These are phyloP conservation scores for Trichoderma arundinaceum DNA, from an alignment of 2,329 filamentous ascomycete genomes.

Conservation along the genomic window DNA sequence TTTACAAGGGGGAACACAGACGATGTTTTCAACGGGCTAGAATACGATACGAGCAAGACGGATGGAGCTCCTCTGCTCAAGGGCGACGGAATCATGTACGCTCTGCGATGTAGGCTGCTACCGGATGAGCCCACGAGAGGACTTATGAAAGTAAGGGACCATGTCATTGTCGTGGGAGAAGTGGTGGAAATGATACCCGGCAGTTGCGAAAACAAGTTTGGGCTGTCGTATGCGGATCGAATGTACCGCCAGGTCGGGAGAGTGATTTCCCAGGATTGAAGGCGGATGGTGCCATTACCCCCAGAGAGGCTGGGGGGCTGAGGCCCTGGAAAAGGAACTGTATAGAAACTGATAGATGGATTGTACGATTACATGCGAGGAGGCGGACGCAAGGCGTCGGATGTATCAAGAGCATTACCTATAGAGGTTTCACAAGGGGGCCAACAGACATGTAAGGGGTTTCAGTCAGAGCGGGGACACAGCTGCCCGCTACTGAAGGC, in stretches of 20 bases:
- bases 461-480: conserved; percentile 7
- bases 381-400: conserved; percentile 16
- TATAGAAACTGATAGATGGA: conserved; percentile 28
- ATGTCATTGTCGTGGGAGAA: conserved; percentile 59
- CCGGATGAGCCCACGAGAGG: conserved; percentile 48
- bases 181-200: conserved; percentile 53
- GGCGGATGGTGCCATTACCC: too few species aligned
- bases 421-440: conserved; percentile 23
- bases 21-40: conserved; percentile 48
- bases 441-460: conserved; percentile 9
- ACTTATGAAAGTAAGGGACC: conserved; percentile 56
- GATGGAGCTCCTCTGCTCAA: conserved; percentile 50
- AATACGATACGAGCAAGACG: conserved; percentile 34
- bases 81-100: conserved; percentile 60
- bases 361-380: conserved; percentile 26
- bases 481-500: neutral
- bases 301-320: neutral
- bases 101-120: conserved; percentile 52
- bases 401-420: neutral
- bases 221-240: conserved; percentile 57
- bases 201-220: conserved; percentile 47
- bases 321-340: conserved; percentile 1
- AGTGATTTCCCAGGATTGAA: conserved; percentile 39
- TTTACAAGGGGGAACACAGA: conserved; percentile 57
- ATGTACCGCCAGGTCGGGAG: conserved; percentile 53